phyloP scores from a whole-genome alignment of 2,329 filamentous ascomycete genomes.

The Phyllosticta citriasiana region DNA sequence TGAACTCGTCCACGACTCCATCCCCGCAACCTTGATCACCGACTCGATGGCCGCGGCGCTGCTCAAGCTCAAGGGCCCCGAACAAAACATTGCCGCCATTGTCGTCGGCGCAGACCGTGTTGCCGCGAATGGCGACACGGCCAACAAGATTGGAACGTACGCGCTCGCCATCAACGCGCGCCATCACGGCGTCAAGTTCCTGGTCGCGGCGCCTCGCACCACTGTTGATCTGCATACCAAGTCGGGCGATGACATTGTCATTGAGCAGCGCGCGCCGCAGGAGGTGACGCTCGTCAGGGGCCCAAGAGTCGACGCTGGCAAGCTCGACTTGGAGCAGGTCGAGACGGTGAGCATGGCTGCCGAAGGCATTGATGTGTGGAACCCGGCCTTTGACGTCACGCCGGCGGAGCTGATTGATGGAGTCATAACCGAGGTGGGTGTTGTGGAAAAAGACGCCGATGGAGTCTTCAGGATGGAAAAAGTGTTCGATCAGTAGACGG shows the following conservation, averaged over 20 bases:
- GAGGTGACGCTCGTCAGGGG: conserved; percentile 83
- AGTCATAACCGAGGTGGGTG: conserved; percentile 85
- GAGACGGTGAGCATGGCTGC: conserved; percentile 72
- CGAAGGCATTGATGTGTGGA: conserved; percentile 77
- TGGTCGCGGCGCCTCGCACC: conserved; percentile 89
- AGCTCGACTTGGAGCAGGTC: conserved; percentile 51
- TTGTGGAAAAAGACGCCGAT: conserved; percentile 63
- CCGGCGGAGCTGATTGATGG: conserved; percentile 82
- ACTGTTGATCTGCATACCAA: conserved; percentile 80
- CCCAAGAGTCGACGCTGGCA: conserved; percentile 55
- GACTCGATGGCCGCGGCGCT: conserved; percentile 94
- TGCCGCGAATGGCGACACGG: conserved; percentile 91
- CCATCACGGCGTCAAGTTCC: conserved; percentile 82
- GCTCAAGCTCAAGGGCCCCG: conserved; percentile 51
- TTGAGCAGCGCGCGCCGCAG: conserved; percentile 72
- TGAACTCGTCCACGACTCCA: conserved; percentile 87
- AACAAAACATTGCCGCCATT: conserved; percentile 68
- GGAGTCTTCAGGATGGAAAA: conserved; percentile 55
- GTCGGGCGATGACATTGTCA: conserved; percentile 70
- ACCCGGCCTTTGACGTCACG: conserved; percentile 93
- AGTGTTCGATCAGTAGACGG: conserved; percentile 25
- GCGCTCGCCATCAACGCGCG: conserved; percentile 80
- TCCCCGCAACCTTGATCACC: conserved; percentile 84
- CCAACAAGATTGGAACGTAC: conserved; percentile 98
- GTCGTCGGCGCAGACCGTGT: conserved; percentile 93